Evolutionary conservation across 2,329 filamentous ascomycete species (phyloP), one percentile per base, ranked within the genome.

Genomic region (Fusarium albidum): DNA sequence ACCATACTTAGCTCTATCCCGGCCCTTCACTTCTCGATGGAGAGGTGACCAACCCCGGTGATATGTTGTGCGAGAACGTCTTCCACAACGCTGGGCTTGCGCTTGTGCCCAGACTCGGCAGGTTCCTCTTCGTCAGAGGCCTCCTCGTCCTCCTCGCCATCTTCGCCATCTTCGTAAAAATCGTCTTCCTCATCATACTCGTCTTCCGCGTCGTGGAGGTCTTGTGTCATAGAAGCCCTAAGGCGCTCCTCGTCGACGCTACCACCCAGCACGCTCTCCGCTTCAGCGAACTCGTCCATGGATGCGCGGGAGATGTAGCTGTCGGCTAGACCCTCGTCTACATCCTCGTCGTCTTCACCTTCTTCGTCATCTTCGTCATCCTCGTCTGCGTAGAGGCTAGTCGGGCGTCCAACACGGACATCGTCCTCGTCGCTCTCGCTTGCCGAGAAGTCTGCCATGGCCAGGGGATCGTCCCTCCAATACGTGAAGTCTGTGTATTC

Each of bases 401-500:
- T 77, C 9, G 80, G 78, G 9, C 80, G 75, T 27, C 79, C 80
- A 28, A 83, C 82, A 13, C 85, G 84, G 9, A 83, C 79, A 1
- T 81, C 79, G 7, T 80, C 82, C 2, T 82, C 83, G 11, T 65
- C 73, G 45, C 72, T 86, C 56, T 95, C 93, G 37, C 90, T 96
- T 45, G 89, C 90, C 1, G 90, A 92, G 65, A 98, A 98, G 47
- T 96, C 91, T 34, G 92, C 90, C 21, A 97, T 76, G 43, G 96
- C 92, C 13, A 94, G 81, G 3, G 92, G 91, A 40, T 83, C 82
- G 57, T 96, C 90, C 57, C 96, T 84, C 95, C 95, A 99, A 76
- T 96, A 99, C 51, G 87, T 94, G 75, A 99, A 99, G 71, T 99
- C 95, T 0, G 95, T 99, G 69, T 91, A 99, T 51, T 96, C 90